Percentiles rank a stretch among this genome's conserved stretches.
These are phyloP conservation scores for Yamadazyma buinensis DNA, from an alignment of 1,139 yeast genomes.

Conservation along the genomic window DNA sequence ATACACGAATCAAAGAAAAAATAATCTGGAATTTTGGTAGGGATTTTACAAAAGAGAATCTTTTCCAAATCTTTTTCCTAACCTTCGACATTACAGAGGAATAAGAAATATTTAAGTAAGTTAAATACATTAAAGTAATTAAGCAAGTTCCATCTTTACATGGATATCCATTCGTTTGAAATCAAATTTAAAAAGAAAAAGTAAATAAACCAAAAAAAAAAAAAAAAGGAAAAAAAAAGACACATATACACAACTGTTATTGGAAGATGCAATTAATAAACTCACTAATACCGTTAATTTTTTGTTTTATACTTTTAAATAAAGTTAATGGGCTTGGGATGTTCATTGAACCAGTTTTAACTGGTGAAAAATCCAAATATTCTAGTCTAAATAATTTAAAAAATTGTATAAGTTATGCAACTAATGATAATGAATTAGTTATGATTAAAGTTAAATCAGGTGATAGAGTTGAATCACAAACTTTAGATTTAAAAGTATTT, in stretches of 20 bases:
- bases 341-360: constrained; percentile 12
- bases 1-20: too few species aligned
- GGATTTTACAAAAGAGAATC: too few species aligned
- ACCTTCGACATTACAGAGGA: too few species aligned
- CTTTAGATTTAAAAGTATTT: constrained; percentile 33
- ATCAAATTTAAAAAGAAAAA: neutral
- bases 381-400: constrained; percentile 26
- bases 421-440: constrained; percentile 35
- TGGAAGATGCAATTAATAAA: neutral
- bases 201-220: neutral
- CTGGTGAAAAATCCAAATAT: constrained; percentile 20
- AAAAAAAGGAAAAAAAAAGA: neutral
- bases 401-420: constrained; percentile 39
- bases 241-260: too few species aligned
- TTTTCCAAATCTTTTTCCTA: too few species aligned
- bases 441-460: constrained; percentile 32
- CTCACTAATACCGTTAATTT: neutral
- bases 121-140: too few species aligned
- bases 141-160: too few species aligned
- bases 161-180: neutral
- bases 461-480: constrained; percentile 29
- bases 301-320: neutral
- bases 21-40: too few species aligned
- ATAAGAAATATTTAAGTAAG: too few species aligned
- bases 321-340: constrained; percentile 12